phyloP scores from a whole-genome alignment of 1,139 yeast genomes.

The Scheffersomyces lignicola region DNA sequence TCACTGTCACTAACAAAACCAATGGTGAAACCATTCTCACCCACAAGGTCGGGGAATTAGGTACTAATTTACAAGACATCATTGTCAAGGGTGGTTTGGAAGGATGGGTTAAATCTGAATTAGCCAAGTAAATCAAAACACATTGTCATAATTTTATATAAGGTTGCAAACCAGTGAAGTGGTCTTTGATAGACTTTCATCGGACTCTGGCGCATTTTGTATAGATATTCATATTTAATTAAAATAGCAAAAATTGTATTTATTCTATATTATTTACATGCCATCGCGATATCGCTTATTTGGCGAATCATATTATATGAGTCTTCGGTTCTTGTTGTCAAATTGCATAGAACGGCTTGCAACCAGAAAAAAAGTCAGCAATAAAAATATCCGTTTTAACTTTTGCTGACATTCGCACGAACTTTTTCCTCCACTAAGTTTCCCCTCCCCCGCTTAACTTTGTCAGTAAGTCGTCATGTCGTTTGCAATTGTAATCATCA shows the following conservation, averaged over 20 bases:
- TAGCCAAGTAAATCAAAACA: slow-evolving; percentile 25
- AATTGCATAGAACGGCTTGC: too few species aligned
- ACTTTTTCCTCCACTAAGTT: neutral
- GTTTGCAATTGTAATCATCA: too few species aligned
- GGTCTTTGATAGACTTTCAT: slow-evolving; percentile 2
- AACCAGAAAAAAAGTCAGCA: too few species aligned
- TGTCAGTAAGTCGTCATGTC: too few species aligned
- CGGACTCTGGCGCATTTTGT: slow-evolving; percentile 3
- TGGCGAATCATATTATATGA: too few species aligned
- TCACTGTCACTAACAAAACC: slow-evolving; percentile 66
- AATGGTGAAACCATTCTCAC: slow-evolving; percentile 64
- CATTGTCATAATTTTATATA: neutral
- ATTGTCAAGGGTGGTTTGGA: slow-evolving; percentile 97
- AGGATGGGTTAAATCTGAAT: slow-evolving; percentile 92
- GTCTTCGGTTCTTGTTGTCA: too few species aligned
- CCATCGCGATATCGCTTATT: too few species aligned
- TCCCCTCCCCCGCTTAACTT: slow-evolving; percentile 1
- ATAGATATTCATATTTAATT: neutral
- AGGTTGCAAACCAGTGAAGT: slow-evolving; percentile 3
- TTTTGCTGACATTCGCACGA: too few species aligned
- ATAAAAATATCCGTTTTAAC: too few species aligned
- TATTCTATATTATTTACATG: neutral
- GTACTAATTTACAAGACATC: slow-evolving; percentile 92
- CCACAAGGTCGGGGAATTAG: slow-evolving; percentile 93
- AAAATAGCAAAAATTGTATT: slow-evolving; percentile 1